A percentile compares a stretch with the other conserved stretches of the same genome.
phyloP scores from a whole-genome alignment of 257 asterid genomes.

The Parsonsia alboflavescens region DNA sequence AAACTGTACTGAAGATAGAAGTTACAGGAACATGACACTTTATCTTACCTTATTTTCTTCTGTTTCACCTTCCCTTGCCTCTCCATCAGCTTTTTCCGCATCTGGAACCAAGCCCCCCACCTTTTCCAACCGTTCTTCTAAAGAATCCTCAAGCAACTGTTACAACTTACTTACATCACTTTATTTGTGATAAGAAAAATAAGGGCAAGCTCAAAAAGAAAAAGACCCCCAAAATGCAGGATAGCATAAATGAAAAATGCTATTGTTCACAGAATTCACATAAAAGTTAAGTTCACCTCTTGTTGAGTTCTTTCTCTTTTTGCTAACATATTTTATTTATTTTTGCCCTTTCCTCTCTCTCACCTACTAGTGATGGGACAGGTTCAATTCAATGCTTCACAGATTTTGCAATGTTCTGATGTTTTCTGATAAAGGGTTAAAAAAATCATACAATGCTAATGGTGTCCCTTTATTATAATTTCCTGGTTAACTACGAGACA shows the following conservation, averaged over 20 bases:
- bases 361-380: background rate
- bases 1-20: background rate
- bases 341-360: background rate
- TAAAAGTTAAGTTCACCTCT: background rate
- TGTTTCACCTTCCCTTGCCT: slow-evolving; percentile 65
- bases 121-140: slow-evolving; percentile 90
- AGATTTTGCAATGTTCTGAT: background rate
- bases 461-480: background rate
- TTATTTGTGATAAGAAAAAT: slow-evolving; percentile 2
- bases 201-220: slow-evolving; percentile 5
- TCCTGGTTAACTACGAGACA: background rate
- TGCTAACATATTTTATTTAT: background rate
- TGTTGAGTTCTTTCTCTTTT: background rate
- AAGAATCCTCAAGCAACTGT: slow-evolving; percentile 91
- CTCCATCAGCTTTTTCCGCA: slow-evolving; percentile 73
- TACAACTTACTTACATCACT: slow-evolving; percentile 24
- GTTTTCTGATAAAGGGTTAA: background rate
- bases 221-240: background rate
- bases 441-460: background rate
- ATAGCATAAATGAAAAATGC: background rate
- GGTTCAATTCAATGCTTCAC: background rate
- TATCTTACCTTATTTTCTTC: slow-evolving; percentile 76
- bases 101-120: slow-evolving; percentile 52
- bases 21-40: background rate
- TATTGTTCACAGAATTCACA: background rate